Conservation (phyloP, 768 basidiomycete genomes). For the Strobilomyces confusus region DNA sequence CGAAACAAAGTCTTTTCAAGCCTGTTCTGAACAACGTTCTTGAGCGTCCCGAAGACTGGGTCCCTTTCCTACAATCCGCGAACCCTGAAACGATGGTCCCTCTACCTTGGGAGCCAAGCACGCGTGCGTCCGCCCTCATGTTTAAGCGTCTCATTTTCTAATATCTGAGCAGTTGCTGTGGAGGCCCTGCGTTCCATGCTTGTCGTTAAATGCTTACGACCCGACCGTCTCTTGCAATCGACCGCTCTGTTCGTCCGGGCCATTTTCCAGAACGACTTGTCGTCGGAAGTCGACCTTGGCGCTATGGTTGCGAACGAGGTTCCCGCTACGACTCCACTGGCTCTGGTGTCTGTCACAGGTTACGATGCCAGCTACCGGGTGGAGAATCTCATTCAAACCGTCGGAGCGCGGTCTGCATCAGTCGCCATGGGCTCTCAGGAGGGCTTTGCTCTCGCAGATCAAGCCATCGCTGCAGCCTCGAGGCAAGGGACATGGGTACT, state of each 20-base stretch:
- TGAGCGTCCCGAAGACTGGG: conserved; percentile 66
- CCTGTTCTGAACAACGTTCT: conserved; percentile 62
- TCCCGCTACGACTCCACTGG: conserved; percentile 75
- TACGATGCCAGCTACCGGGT: conserved; percentile 98
- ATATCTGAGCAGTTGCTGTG: conserved; percentile 50
- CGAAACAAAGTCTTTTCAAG: conserved; percentile 73
- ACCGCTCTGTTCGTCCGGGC: conserved; percentile 68
- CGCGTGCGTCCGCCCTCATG: conserved; percentile 44
- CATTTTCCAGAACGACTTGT: conserved; percentile 81
- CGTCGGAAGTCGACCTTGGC: conserved; percentile 72
- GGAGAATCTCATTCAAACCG: conserved; percentile 78
- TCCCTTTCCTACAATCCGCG: conserved; percentile 60
- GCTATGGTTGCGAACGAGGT: conserved; percentile 79
- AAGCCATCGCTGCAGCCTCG: conserved; percentile 89
- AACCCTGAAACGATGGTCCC: conserved; percentile 70
- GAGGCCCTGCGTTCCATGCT: conserved; percentile 74
- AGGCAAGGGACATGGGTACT: conserved; percentile 95
- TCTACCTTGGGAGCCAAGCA: conserved; percentile 71
- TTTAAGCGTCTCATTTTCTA: conserved; percentile 4
- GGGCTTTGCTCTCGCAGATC: conserved; percentile 93
- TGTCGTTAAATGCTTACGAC: conserved; percentile 86
- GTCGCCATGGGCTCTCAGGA: conserved; percentile 99
- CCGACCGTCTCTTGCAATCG: conserved; percentile 86
- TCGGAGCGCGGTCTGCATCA: conserved; percentile 72
- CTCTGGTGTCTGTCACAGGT: conserved; percentile 89